Base-by-base conservation (phyloP, 2,329 filamentous ascomycete genomes). In the Exophiala mesophila region DNA sequence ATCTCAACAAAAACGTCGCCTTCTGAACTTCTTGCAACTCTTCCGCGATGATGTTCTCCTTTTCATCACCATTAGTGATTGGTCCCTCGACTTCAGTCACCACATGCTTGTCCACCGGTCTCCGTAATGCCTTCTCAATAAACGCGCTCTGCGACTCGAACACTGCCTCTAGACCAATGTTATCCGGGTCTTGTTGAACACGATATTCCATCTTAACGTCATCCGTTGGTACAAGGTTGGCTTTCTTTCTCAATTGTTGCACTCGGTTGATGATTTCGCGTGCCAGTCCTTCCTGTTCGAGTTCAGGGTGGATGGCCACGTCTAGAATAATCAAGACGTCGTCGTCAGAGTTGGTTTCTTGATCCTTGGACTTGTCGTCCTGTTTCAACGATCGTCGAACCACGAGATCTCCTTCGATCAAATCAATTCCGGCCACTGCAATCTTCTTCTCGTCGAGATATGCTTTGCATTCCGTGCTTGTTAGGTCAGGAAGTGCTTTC, bases 141-240 rank as follows among this genome's bases (percentile, higher is more conserved):
- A 76, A 69, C 32, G 71, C 64, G 16, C 76, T 67, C 59, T 94
- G 85, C 26, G 76, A 76, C 52, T 77, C 71, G 59, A 94, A 88
- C 2, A 82, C 81, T 41, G 75, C 72, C 44, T 75, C 78, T 17
- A 95, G 64, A 4, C 86, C 87, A 45, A 89, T 74, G 32, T 78
- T 75, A 2, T 92, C 85, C 0, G 86, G 85, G 59, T 95, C 88
- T 5, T 78, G 75, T 36, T 94, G 68, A 4, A 97, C 80, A 44
- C 74, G 75, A 68, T 95, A 97, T 64, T 94, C 85, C 85, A 98
- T 95, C 68, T 84, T 86, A 50, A 98, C 82, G 59, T 97, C 92
- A 59, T 98, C 92, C 0, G 90, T 97, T 1, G 88, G 81, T 51
- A 89, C 80, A 39, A 98, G 73, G 1, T 88, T 88, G 5, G 89